Evolutionary conservation across 768 basidiomycete species (phyloP), one percentile per base, ranked within the genome.

Genomic region (Pisolithus tinctorius): DNA sequence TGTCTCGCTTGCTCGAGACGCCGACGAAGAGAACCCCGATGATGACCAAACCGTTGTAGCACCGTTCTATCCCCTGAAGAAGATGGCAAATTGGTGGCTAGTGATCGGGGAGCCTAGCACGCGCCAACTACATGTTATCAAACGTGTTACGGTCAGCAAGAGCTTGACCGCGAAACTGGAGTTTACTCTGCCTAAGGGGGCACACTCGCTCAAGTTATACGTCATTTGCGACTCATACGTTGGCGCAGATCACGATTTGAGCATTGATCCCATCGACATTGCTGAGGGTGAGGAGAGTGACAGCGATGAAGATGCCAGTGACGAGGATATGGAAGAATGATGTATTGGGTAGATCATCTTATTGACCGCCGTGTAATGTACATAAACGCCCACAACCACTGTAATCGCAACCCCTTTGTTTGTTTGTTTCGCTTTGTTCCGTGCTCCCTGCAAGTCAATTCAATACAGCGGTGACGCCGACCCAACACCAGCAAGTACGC

Each of bases 31-130:
- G 16, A 79, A 78, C 40, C 79, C 77, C 10, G 80, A 45, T 9
- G 25, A 81, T 53, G 86, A 91, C 58, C 88, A 92, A 63, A 74
- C 73, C 4, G 94, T 94, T 31, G 79, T 97, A n/a, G 95, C 96
- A 0, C 94, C 96, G 0, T 88, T 84, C 71, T 98, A 88, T 73
- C 95, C 95, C 0, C 74, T 71, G 49, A 86, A 85, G 69, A 97
- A 97, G 75, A 80, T 92, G 68, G 83, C 88, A 51, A 93, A 93
- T 61, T 98, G 94, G 95, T 98, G 94, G 94, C 78, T 97, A 31
- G 93, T 98, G 44, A 77, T 97, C 11, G 93, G 92, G n/a, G 88
- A 94, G 48, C 76, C 85, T 5, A 73, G 73, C 31, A 83, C 81
- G n/a, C 81, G 83, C 36, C 87, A 92, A 59, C 74, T 99, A 11